Base-by-base conservation (phyloP, 2,329 filamentous ascomycete genomes). In the Colletotrichum tamarilloi region DNA sequence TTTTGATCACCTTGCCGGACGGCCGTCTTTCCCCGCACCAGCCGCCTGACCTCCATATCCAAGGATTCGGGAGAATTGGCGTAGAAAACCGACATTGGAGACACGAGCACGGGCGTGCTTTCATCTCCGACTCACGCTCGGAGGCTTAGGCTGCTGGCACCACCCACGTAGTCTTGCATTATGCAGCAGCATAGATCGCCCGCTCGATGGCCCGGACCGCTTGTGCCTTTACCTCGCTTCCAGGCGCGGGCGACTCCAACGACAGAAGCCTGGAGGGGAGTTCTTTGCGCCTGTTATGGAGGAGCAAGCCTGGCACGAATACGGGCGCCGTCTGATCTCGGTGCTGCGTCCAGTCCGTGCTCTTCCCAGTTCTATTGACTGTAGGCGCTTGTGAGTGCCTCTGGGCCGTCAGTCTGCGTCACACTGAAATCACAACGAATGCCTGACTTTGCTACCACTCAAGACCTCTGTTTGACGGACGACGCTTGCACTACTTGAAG, bases 321-420 rank as follows among this genome's bases (percentile, higher is more conserved):
- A 35, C 60, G 60, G 60, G 28, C 59, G 42, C 59, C 60, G 46
- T 63, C 60, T 53, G 46, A 53, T 63, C 26, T 63, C 28, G 26
- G 28, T 16, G 28, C 60, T 53, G 46, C 46, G 60, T 22, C 46
- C 46, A 32, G 60, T 63, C 60, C 42, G 60, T 63, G 60, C 60
- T 12, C 28, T 14, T 32, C 28, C 19, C 28, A 52, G 28, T 35
- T 35, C 28, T 53, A 32, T 63, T 22, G 60, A n/a, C 60, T 24
- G n/a, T 49, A 55, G 14, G 22, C 4, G n/a, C 16, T 53, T 28
- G 30, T 14, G 24, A 28, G n/a, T 30, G 3, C 9, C 58, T 30
- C 24, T 49, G n/a, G 28, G 59, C 38, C 30, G 59, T 8, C 26
- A 49, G 16, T n/a, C 42, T 49, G 42, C 42, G 19, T 49, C 42